Evolutionary conservation across 192 early-diverging fungal species (phyloP).

Genomic region (Coemansia sp.): DNA sequence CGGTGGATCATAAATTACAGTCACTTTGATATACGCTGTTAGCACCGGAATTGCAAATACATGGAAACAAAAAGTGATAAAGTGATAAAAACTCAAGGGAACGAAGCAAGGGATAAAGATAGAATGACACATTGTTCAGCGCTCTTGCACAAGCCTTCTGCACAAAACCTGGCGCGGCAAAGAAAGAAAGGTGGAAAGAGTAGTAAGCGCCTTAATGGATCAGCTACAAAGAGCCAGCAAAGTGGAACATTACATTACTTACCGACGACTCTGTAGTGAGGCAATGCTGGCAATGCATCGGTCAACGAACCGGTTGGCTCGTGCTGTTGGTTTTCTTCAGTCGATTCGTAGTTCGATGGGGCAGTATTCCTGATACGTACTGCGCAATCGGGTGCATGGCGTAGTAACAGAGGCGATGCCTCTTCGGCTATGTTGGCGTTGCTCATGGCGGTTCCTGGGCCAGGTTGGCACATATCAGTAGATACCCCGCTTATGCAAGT

Average conservation of each 20-base stretch:
- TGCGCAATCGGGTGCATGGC: conserved; percentile 1
- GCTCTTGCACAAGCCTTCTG: not conserved
- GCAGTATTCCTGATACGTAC: conserved; percentile 1
- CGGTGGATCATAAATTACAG: not conserved
- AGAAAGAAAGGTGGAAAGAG: not conserved
- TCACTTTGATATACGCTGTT: not conserved
- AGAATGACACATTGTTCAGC: not conserved
- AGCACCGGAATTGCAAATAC: not conserved
- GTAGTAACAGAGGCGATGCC: conserved; percentile 3
- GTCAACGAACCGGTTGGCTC: not conserved
- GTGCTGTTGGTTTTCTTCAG: not conserved
- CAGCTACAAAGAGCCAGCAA: not conserved
- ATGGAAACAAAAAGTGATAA: not conserved
- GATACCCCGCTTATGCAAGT: not conserved
- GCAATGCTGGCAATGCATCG: not conserved
- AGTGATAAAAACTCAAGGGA: not conserved
- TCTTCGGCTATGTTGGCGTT: not conserved
- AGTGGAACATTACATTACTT: not conserved
- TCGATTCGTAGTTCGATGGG: not conserved
- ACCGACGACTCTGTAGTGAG: not conserved
- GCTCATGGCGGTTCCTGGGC: not conserved
- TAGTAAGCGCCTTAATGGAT: not conserved
- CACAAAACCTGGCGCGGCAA: not conserved
- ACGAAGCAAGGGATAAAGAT: no score
- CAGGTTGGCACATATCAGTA: not conserved